Evolutionary conservation across 2,329 filamentous ascomycete species (phyloP).

Genomic region (Fusarium udum): DNA sequence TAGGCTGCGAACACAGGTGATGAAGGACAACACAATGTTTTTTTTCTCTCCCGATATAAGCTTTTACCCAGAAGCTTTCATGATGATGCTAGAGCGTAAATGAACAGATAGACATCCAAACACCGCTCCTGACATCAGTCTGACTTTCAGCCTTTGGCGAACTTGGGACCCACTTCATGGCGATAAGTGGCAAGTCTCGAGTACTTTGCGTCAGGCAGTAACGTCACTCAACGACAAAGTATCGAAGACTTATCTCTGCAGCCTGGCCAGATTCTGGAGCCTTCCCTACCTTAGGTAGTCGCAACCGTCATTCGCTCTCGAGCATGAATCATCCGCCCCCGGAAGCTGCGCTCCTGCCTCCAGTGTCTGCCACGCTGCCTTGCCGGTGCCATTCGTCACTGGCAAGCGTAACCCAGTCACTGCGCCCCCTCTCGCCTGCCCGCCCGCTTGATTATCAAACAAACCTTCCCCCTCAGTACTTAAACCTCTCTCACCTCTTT

Average conservation of each 20-base stretch:
- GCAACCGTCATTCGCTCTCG: slow-evolving; percentile 42
- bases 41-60: no score
- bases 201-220: slow-evolving; percentile 22
- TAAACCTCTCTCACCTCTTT: slow-evolving; percentile 45
- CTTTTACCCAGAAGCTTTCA: no score
- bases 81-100: not conserved
- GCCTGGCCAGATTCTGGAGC: slow-evolving; percentile 51
- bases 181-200: slow-evolving; percentile 21
- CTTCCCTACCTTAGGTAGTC: slow-evolving; percentile 42
- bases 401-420: slow-evolving; percentile 41
- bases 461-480: slow-evolving; percentile 41
- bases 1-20: no score
- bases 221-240: no score
- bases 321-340: slow-evolving; percentile 50
- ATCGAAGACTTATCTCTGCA: slow-evolving; percentile 1
- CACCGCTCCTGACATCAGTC: slow-evolving; percentile 29
- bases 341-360: slow-evolving; percentile 38
- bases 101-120: not conserved
- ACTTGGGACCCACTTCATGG: slow-evolving; percentile 22
- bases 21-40: no score
- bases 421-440: slow-evolving; percentile 37
- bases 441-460: slow-evolving; percentile 40
- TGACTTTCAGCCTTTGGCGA: slow-evolving; percentile 6
- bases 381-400: slow-evolving; percentile 30
- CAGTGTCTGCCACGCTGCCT: slow-evolving; percentile 17